phyloP scores from a whole-genome alignment of 179 eudicot species.

The Sideroxylon spinosum region DNA sequence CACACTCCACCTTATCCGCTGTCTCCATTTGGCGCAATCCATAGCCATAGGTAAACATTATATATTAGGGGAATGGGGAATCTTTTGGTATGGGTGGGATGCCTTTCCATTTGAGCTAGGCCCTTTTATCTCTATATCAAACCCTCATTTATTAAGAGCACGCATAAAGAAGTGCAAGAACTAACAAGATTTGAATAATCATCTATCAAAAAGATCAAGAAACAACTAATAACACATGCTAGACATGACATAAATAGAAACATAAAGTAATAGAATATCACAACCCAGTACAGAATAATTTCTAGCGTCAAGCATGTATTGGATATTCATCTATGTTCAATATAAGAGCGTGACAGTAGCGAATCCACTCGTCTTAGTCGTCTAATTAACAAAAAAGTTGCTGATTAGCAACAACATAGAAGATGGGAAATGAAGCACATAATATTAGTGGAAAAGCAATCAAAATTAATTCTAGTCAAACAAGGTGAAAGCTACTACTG shows the following conservation, averaged over 20 bases:
- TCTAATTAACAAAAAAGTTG: background rate
- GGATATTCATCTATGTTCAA: background rate
- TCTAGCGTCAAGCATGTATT: background rate
- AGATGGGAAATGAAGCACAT: background rate
- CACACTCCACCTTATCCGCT: no score
- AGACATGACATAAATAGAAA: background rate
- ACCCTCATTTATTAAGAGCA: no score
- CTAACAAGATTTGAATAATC: no score
- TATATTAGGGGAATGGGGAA: no score
- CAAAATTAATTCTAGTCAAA: background rate
- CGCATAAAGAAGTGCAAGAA: no score
- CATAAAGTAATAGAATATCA: background rate
- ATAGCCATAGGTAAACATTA: no score
- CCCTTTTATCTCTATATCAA: no score
- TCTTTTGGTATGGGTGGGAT: no score
- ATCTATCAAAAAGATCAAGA: background rate
- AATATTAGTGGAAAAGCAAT: background rate
- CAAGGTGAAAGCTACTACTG: conserved; percentile 3
- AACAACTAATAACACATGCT: background rate
- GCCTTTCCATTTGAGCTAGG: no score
- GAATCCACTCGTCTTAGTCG: background rate
- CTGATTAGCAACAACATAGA: background rate
- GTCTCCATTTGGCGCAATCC: no score
- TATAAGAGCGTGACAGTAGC: background rate
- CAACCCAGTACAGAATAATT: background rate